Conservation (phyloP, 2,329 filamentous ascomycete species). For the Magnaporthiopsis rhizophila region DNA sequence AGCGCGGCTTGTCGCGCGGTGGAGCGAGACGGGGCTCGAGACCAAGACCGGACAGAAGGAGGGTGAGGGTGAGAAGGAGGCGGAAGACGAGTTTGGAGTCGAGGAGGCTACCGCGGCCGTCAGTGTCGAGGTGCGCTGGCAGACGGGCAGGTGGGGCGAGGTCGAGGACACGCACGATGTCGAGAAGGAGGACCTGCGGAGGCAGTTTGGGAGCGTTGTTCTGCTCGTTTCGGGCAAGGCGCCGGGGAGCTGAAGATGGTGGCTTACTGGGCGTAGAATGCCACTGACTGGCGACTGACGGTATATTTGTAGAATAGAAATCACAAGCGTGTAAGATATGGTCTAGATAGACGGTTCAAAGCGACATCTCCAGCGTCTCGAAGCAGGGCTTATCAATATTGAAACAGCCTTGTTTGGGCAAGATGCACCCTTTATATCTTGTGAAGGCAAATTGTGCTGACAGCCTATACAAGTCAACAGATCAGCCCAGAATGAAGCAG, state of each 20-base stretch:
- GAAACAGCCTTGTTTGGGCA: no score
- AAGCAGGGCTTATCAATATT: no score
- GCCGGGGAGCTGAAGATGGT: background rate
- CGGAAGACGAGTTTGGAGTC: slow-evolving; percentile 53
- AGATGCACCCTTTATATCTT: no score
- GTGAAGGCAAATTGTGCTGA: no score
- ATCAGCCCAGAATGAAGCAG: no score
- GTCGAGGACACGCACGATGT: slow-evolving; percentile 98
- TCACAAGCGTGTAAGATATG: background rate
- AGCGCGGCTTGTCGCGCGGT: slow-evolving; percentile 71
- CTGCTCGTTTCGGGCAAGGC: slow-evolving; percentile 62
- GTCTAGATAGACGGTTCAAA: background rate
- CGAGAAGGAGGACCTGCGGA: slow-evolving; percentile 76
- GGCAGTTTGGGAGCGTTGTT: slow-evolving; percentile 83
- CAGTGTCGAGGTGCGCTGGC: slow-evolving; percentile 82
- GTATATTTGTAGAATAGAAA: background rate
- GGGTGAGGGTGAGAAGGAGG: slow-evolving; percentile 13
- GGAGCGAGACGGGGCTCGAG: slow-evolving; percentile 59
- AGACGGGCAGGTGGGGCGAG: slow-evolving; percentile 87
- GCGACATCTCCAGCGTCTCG: background rate
- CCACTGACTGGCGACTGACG: background rate
- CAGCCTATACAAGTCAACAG: no score
- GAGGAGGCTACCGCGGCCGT: slow-evolving; percentile 73
- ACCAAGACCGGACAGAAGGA: slow-evolving; percentile 16
- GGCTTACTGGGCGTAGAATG: background rate